phyloP scores from a whole-genome alignment of 768 basidiomycete genomes.

The Pisolithus microcarpus region DNA sequence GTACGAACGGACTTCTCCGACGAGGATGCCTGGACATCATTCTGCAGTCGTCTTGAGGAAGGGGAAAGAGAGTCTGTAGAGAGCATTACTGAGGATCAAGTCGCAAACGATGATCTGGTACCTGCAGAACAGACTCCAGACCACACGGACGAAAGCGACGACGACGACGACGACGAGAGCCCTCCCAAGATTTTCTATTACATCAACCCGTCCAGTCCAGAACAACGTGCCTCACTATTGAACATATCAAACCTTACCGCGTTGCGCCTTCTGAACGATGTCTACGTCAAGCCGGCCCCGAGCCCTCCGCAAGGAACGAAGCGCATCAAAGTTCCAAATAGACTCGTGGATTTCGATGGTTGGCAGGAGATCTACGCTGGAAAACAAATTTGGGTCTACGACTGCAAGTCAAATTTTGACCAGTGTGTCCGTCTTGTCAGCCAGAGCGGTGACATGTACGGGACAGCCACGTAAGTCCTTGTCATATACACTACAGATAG shows the following conservation, averaged over 20 bases:
- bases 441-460: slow-evolving; percentile 56
- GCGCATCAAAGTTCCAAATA: slow-evolving; percentile 44
- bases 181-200: slow-evolving; percentile 45
- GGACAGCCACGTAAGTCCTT: slow-evolving; percentile 67
- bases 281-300: slow-evolving; percentile 55
- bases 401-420: slow-evolving; percentile 56
- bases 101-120: slow-evolving; percentile 14
- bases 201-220: slow-evolving; percentile 38
- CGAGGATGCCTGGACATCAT: slow-evolving; percentile 57
- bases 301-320: slow-evolving; percentile 36
- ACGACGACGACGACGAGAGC: slow-evolving; percentile 26
- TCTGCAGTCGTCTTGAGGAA: slow-evolving; percentile 42
- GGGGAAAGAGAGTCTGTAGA: slow-evolving; percentile 47
- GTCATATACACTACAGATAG: background rate
- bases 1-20: slow-evolving; percentile 69
- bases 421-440: slow-evolving; percentile 62
- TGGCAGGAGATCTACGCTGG: slow-evolving; percentile 73
- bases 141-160: slow-evolving; percentile 14
- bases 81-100: slow-evolving; percentile 15
- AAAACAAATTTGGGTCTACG: slow-evolving; percentile 70
- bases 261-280: slow-evolving; percentile 62
- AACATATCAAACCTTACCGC: slow-evolving; percentile 58
- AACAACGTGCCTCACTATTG: slow-evolving; percentile 36
- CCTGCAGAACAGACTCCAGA: slow-evolving; percentile 15
- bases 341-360: slow-evolving; percentile 53